phyloP scores from a whole-genome alignment of 805 yeast species.

The Candida tibetensis region DNA sequence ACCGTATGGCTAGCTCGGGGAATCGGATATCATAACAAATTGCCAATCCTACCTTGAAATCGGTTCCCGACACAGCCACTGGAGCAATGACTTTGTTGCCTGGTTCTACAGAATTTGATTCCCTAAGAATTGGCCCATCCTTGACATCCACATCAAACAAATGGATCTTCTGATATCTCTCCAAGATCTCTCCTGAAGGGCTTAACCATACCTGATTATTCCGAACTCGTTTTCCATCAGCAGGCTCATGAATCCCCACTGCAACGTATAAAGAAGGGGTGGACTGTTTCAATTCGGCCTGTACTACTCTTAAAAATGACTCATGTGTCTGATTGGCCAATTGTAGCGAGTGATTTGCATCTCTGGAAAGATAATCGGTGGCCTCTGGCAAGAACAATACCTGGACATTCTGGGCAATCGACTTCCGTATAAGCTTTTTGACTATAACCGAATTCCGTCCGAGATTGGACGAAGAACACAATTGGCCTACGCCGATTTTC shows the following conservation, averaged over 20 bases:
- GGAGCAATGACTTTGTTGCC: slow-evolving; percentile 58
- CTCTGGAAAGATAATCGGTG: slow-evolving; percentile 76
- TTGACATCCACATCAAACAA: slow-evolving; percentile 83
- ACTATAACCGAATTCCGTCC: slow-evolving; percentile 59
- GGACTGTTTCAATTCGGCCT: slow-evolving; percentile 42
- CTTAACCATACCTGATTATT: slow-evolving; percentile 75
- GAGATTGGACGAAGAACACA: slow-evolving; percentile 69
- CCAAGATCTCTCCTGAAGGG: slow-evolving; percentile 58
- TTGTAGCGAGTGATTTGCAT: slow-evolving; percentile 59
- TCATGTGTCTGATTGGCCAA: slow-evolving; percentile 48
- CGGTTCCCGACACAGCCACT: slow-evolving; percentile 44
- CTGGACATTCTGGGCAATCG: slow-evolving; percentile 58
- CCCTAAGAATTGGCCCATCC: slow-evolving; percentile 78
- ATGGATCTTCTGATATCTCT: slow-evolving; percentile 82
- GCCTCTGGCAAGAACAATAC: slow-evolving; percentile 92
- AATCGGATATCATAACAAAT: slow-evolving; percentile 88
- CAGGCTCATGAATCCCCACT: slow-evolving; percentile 88
- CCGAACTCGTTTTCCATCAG: slow-evolving; percentile 28
- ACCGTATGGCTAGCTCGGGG: slow-evolving; percentile 70
- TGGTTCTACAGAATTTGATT: slow-evolving; percentile 77
- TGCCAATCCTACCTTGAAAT: slow-evolving; percentile 57
- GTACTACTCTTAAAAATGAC: slow-evolving; percentile 43
- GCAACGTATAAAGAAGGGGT: slow-evolving; percentile 54
- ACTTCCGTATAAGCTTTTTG: slow-evolving; percentile 56
- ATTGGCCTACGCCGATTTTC: slow-evolving; percentile 75